These are phyloP conservation scores for Arxiozyma bovina DNA, from an alignment of 1,139 yeast genomes.

Conservation along the genomic window DNA sequence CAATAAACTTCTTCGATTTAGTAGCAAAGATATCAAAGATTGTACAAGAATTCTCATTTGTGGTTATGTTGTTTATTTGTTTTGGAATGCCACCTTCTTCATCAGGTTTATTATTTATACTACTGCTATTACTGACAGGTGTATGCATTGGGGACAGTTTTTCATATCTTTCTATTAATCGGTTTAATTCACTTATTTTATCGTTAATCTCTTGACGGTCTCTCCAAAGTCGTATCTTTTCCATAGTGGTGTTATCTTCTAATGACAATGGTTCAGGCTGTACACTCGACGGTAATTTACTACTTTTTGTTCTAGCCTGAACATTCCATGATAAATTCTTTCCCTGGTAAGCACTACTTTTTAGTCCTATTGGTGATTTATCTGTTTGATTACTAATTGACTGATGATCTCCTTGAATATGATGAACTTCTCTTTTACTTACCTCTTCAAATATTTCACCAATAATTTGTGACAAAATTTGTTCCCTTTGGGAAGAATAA, in stretches of 20 bases:
- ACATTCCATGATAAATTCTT: background rate
- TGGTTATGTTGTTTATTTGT: background rate
- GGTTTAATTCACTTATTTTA: slow-evolving; percentile 9
- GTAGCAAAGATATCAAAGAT: slow-evolving; percentile 1
- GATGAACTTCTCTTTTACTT: background rate
- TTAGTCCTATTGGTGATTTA: background rate
- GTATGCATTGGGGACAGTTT: slow-evolving; percentile 6
- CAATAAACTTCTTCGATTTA: slow-evolving; percentile 2
- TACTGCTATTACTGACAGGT: slow-evolving; percentile 3
- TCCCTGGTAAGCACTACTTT: background rate
- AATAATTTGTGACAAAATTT: background rate
- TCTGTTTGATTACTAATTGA: background rate
- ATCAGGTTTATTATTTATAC: background rate
- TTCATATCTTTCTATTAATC: slow-evolving; percentile 6
- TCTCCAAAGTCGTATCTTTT: slow-evolving; percentile 3
- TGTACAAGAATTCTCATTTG: background rate
- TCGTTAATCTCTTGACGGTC: slow-evolving; percentile 6
- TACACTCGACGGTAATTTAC: background rate
- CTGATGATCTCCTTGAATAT: too few relatives aligned
- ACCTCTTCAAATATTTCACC: slow-evolving; percentile 6
- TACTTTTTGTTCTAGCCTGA: background rate
- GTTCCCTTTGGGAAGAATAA: slow-evolving; percentile 1
- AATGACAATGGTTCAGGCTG: background rate
- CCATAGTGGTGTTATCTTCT: background rate
- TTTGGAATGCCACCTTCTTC: background rate